phyloP scores from a whole-genome alignment of 2,329 filamentous ascomycete genomes.

The Aspergillus calidoustus region DNA sequence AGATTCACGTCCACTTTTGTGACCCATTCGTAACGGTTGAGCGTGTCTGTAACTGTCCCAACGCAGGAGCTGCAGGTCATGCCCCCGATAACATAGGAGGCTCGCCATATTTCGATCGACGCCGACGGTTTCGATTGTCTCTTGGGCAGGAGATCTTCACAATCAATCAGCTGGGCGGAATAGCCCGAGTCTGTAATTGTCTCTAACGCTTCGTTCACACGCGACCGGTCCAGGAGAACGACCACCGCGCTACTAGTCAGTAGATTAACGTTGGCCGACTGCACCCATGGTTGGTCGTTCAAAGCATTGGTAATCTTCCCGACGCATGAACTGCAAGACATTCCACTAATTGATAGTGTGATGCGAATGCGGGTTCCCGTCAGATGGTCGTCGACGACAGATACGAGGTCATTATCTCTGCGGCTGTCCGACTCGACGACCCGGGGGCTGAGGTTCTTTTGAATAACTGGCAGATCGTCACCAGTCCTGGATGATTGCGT shows the following conservation, averaged over 20 bases:
- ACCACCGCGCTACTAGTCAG: conserved; percentile 18
- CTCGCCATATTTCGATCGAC: neutral
- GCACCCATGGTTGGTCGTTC: conserved; percentile 14
- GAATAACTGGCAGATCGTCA: neutral
- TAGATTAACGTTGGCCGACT: conserved; percentile 16
- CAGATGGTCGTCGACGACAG: conserved; percentile 7
- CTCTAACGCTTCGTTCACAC: conserved; percentile 17
- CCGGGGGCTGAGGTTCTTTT: conserved; percentile 1
- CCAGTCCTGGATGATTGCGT: neutral
- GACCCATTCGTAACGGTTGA: no score
- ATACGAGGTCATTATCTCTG: neutral
- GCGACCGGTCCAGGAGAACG: conserved; percentile 15
- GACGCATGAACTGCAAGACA: conserved; percentile 17
- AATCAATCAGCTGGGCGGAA: neutral
- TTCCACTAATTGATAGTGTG: no score
- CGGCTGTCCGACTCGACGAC: neutral
- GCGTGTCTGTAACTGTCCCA: no score
- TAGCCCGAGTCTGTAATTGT: conserved; percentile 16
- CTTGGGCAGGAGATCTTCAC: neutral
- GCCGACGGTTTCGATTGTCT: neutral
- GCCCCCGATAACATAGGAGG: neutral
- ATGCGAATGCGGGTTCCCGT: neutral
- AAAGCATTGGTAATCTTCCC: conserved; percentile 15
- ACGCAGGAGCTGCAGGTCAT: no score
- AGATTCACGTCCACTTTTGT: no score